These are phyloP conservation scores for Fraxinus pennsylvanica DNA, from an alignment of 257 asterid species.

Conservation along the genomic window DNA sequence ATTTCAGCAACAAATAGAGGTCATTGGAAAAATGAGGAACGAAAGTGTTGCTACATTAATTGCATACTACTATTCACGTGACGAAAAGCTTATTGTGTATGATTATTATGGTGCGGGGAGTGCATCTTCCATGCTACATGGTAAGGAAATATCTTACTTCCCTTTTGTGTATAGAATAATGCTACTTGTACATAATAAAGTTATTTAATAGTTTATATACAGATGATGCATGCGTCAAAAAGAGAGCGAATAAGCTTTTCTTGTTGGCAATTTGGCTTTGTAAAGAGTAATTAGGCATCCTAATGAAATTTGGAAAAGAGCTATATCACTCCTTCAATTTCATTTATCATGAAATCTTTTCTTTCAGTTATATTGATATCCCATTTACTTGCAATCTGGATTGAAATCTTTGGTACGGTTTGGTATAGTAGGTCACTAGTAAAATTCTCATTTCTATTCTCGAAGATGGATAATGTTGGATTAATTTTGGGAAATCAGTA, in stretches of 20 bases:
- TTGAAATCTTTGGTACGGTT: background rate
- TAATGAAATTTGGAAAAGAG: background rate
- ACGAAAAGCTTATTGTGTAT: conserved; percentile 33
- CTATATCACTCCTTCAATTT: background rate
- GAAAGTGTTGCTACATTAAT: conserved; percentile 28
- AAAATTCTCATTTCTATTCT: background rate
- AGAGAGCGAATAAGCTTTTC: too few species aligned
- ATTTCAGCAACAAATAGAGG: conserved; percentile 35
- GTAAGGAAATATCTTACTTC: conserved; percentile 15
- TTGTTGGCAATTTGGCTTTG: background rate
- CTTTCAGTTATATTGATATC: background rate
- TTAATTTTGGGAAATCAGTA: too few species aligned
- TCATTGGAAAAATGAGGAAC: conserved; percentile 25
- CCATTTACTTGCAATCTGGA: background rate
- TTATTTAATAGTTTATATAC: too few species aligned
- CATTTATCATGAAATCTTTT: background rate
- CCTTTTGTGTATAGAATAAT: background rate
- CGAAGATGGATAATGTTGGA: background rate
- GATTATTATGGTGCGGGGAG: conserved; percentile 32
- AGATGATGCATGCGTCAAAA: too few species aligned
- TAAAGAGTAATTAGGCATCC: background rate
- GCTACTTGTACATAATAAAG: too few species aligned
- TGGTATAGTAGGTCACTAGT: background rate
- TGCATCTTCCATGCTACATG: conserved; percentile 31
- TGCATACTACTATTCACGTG: conserved; percentile 30